phyloP scores from a whole-genome alignment of 257 asterid genomes.

The Solanum sejunctum region DNA sequence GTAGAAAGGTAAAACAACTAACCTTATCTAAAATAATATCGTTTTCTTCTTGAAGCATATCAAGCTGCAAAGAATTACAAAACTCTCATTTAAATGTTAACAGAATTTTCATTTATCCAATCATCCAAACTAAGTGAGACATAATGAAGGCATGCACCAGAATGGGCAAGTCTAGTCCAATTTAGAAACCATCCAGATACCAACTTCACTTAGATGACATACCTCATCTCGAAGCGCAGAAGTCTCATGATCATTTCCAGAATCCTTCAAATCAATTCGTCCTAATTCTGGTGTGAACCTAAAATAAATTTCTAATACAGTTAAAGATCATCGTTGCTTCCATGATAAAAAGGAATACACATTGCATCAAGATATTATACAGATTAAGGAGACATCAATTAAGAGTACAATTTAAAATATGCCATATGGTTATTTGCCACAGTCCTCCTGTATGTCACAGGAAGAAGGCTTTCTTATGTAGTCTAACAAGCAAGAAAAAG shows the following conservation, averaged over 20 bases:
- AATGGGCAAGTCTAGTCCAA: neutral
- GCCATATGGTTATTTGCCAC: neutral
- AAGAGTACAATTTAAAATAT: neutral
- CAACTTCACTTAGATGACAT: conserved; percentile 8
- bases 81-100: conserved; percentile 4
- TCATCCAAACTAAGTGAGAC: neutral
- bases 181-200: conserved; percentile 6
- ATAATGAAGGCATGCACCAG: neutral
- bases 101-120: neutral
- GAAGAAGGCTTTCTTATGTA: neutral
- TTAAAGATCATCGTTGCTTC: neutral
- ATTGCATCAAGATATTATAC: neutral
- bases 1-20: conserved; percentile 12
- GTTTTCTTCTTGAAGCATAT: conserved; percentile 94
- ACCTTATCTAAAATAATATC: conserved; percentile 80
- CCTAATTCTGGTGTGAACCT: conserved; percentile 69
- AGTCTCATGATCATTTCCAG: conserved; percentile 68
- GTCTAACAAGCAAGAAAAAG: neutral
- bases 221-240: conserved; percentile 98
- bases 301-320: conserved; percentile 6
- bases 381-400: neutral
- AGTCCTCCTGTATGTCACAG: neutral
- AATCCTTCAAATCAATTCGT: conserved; percentile 44
- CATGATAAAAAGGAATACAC: neutral
- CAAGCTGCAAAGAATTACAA: conserved; percentile 61